A percentile compares a stretch with the other conserved stretches of the same genome.
phyloP scores from a whole-genome alignment of 2,329 filamentous ascomycete species.

The Microsporum canis region DNA sequence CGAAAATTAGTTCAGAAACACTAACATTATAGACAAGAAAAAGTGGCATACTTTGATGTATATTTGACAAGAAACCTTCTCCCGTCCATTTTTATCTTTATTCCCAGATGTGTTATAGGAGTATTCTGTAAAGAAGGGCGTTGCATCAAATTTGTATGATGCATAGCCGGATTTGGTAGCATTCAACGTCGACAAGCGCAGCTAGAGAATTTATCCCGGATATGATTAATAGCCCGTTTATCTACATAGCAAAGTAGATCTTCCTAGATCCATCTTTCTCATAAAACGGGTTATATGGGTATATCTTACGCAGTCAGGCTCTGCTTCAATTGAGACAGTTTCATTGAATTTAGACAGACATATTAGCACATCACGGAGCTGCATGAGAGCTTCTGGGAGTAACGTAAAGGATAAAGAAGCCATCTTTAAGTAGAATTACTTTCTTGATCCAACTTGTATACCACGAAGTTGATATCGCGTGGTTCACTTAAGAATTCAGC shows the following conservation, averaged over 20 bases:
- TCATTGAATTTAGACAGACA: slow-evolving; percentile 56
- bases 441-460: not conserved
- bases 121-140: slow-evolving; percentile 48
- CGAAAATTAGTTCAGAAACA: not conserved
- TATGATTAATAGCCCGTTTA: not conserved
- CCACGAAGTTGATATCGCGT: not conserved
- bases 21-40: not conserved
- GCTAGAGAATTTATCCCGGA: slow-evolving; percentile 29
- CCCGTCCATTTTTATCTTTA: slow-evolving; percentile 22
- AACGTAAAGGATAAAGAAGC: slow-evolving; percentile 42
- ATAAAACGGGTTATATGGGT: not conserved
- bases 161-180: slow-evolving; percentile 53
- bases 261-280: not conserved
- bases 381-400: slow-evolving; percentile 43
- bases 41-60: slow-evolving; percentile 42
- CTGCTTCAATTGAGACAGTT: slow-evolving; percentile 50
- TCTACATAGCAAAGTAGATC: not conserved
- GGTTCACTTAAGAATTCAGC: not conserved
- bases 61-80: slow-evolving; percentile 48
- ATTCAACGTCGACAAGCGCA: slow-evolving; percentile 51
- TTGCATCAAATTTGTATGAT: slow-evolving; percentile 45
- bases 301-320: slow-evolving; percentile 43
- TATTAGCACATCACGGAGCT: slow-evolving; percentile 47
- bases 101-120: slow-evolving; percentile 31
- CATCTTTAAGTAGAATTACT: not conserved